Evolutionary conservation across 129 eudicot genomes (phyloP).

Genomic region (Pseudognaphalium luteoalbum): DNA sequence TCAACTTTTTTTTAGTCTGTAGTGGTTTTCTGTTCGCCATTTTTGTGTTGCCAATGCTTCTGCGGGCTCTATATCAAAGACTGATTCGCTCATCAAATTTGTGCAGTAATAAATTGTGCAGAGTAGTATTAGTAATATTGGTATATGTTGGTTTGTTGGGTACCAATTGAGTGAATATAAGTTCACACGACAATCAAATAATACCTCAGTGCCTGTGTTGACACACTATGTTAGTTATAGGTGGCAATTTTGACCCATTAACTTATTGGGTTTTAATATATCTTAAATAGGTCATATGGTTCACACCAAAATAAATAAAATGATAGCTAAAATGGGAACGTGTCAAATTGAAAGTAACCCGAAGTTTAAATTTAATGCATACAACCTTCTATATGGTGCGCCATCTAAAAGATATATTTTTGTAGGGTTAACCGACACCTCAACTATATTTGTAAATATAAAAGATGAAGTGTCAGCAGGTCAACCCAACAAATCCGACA

Average conservation of each 20-base stretch:
- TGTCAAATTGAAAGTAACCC: not conserved
- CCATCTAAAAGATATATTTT: not conserved
- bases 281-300: not conserved
- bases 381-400: not conserved
- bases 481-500: not conserved
- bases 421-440: not conserved
- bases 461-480: not conserved
- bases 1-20: constrained; percentile 10
- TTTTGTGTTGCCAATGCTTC: not conserved
- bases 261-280: not conserved
- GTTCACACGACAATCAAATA: not conserved
- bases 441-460: not conserved
- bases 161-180: not conserved
- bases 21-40: not conserved
- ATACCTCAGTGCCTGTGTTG: not conserved
- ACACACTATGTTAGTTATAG: not conserved
- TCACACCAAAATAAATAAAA: not conserved
- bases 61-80: not conserved
- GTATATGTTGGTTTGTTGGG: not conserved
- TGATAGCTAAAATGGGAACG: not conserved
- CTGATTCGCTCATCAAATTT: not conserved
- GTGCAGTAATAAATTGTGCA: not conserved
- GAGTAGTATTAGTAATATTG: not conserved
- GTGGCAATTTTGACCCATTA: not conserved
- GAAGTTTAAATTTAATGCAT: not conserved